Percentiles rank a stretch among this genome's conserved stretches.
Conservation (phyloP, 1,139 yeast genomes). For the Candida gigantensis region DNA sequence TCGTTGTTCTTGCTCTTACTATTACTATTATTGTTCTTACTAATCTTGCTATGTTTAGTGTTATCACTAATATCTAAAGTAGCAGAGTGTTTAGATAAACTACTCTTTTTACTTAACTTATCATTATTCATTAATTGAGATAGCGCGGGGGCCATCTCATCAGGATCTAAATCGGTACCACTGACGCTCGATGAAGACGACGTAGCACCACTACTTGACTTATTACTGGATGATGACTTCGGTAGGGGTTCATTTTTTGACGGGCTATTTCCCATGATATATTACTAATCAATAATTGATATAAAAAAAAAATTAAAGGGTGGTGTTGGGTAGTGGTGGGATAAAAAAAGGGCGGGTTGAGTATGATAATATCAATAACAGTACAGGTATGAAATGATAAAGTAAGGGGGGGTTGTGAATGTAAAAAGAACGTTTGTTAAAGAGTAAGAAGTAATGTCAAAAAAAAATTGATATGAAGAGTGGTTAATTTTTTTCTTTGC, state of each 20-base stretch:
- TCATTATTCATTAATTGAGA: conserved; percentile 22
- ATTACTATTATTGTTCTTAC: not conserved
- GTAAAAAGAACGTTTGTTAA: no score
- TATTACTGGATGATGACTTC: conserved; percentile 22
- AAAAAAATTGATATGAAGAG: no score
- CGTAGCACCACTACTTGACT: conserved; percentile 21
- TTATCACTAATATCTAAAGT: conserved; percentile 13
- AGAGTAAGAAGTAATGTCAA: no score
- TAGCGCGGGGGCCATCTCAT: conserved; percentile 50
- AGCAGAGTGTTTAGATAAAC: conserved; percentile 7
- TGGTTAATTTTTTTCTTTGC: no score
- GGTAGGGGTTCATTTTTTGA: conserved; percentile 56
- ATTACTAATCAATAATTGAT: not conserved
- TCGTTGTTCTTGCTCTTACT: conserved; percentile 4
- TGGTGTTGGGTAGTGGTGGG: no score
- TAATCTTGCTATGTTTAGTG: conserved; percentile 1
- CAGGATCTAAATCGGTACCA: conserved; percentile 42
- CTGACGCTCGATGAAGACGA: conserved; percentile 7
- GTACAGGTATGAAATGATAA: no score
- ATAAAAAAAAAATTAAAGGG: no score
- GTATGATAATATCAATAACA: no score
- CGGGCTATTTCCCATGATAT: conserved; percentile 60
- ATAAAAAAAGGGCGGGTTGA: no score
- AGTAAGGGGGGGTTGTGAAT: no score
- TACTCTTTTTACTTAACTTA: conserved; percentile 4